Evolutionary conservation across 176 grass and related monocot genomes (phyloP).

Genomic region (maize (Zea mays)): DNA sequence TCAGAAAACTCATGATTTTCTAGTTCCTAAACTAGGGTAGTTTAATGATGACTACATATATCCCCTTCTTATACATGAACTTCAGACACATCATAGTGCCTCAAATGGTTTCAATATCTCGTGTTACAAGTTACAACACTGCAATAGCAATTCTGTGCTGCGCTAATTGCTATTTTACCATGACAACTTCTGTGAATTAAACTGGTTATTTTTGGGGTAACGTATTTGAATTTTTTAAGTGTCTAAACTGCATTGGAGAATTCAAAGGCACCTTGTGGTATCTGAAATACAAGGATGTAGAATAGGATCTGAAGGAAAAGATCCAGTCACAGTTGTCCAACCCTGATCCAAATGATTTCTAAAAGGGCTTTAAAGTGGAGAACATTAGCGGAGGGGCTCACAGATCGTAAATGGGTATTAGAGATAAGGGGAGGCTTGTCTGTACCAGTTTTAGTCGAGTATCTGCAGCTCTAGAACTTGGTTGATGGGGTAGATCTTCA

Average conservation of each 20-base stretch:
- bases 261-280: background rate
- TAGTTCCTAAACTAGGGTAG: background rate
- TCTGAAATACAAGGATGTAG: background rate
- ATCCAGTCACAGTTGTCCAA: background rate
- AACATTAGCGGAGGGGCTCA: too few relatives aligned
- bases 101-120: background rate
- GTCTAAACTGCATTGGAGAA: conserved; percentile 4
- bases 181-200: background rate
- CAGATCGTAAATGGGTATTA: too few relatives aligned
- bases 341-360: too few relatives aligned
- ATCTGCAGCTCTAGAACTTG: too few relatives aligned
- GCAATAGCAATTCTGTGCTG: background rate
- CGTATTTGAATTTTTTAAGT: background rate
- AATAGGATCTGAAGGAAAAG: background rate
- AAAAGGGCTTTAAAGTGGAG: too few relatives aligned
- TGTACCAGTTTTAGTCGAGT: too few relatives aligned
- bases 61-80: background rate
- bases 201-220: background rate
- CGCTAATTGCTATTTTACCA: background rate
- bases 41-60: background rate
- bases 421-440: too few relatives aligned
- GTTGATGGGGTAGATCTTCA: too few relatives aligned
- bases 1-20: background rate
- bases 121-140: background rate
- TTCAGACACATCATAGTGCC: background rate